Base-by-base conservation (phyloP, 2,329 filamentous ascomycete genomes). In the Xylariaceae sp. region DNA sequence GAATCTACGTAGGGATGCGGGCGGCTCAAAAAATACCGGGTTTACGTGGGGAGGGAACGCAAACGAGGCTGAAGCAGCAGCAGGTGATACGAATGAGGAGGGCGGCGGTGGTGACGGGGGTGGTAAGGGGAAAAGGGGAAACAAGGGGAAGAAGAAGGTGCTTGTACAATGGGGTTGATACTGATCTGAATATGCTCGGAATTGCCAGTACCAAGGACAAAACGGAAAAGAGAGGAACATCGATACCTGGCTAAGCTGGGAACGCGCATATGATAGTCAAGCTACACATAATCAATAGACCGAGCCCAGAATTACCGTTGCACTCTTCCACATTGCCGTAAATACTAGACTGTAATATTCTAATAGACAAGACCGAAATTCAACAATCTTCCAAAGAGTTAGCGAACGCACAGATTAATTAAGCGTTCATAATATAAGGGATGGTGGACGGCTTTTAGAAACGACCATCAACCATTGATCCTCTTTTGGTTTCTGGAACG, bases 131-230 rank as follows among this genome's bases (percentile, higher is more conserved):
- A 86, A 84, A 71, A 84, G 80, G 59, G 77, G 77, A 3, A 82
- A 82, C 56, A 82, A 86, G 72, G 81, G 79, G 18, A 85, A 86
- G 69, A 87, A 85, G 69, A 77, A 85, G 68, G 82, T 88, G 7
- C 70, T 87, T 47, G 81, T 84, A 42, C 80, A 83, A 65, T 87
- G 84, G 84, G 84, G 84, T 20, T 86, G 69, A 50, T 37, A 37
- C 9, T 29, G 26, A 29, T 29, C 32, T 16, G 32, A 37, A 12
- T 16, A 7, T 14, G 32, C 12, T 37, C 32, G 14, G 32, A 37
- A 14, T 37, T 16, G 7, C 12, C 3, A 4, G 32, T 14, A 14
- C 32, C n/a, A n/a, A 37, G 5, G 32, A 37, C 5, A 16, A 37
- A 16, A 16, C 5, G 14, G 14, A 16, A 37, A 12, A 16, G 14